phyloP scores from a whole-genome alignment of 148 eudicot species.

The Fagopyrum tataricum region DNA sequence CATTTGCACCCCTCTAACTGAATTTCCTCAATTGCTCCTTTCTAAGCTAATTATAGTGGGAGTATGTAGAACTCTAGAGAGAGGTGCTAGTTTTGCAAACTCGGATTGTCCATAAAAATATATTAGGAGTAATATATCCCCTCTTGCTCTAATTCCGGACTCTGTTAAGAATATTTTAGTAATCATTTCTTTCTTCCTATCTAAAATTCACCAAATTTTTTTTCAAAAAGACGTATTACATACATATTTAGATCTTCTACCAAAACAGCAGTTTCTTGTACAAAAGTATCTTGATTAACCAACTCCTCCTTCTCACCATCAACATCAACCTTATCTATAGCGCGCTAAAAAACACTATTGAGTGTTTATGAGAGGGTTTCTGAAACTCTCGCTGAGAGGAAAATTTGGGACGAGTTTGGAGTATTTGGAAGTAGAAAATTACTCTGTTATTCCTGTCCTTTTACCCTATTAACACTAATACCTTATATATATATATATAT shows the following conservation, averaged over 20 bases:
- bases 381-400: too few species aligned
- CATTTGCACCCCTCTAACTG: background rate
- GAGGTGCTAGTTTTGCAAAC: background rate
- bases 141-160: background rate
- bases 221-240: conserved; percentile 1
- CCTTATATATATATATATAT: too few species aligned
- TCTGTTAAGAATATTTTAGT: background rate
- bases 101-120: background rate
- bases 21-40: background rate
- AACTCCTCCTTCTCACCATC: conserved; percentile 91
- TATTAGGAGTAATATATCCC: background rate
- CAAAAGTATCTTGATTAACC: conserved; percentile 95
- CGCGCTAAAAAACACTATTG: too few species aligned
- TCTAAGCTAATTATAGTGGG: background rate
- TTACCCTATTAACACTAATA: too few species aligned
- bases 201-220: background rate
- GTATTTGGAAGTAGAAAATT: too few species aligned
- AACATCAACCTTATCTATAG: conserved; percentile 48
- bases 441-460: too few species aligned
- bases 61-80: background rate
- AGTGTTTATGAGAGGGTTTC: too few species aligned
- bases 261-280: conserved; percentile 96
- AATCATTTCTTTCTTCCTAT: background rate
- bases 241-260: conserved; percentile 98
- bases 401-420: too few species aligned